Conservation (phyloP, 768 basidiomycete genomes). For the Leccinum disarticulatum region DNA sequence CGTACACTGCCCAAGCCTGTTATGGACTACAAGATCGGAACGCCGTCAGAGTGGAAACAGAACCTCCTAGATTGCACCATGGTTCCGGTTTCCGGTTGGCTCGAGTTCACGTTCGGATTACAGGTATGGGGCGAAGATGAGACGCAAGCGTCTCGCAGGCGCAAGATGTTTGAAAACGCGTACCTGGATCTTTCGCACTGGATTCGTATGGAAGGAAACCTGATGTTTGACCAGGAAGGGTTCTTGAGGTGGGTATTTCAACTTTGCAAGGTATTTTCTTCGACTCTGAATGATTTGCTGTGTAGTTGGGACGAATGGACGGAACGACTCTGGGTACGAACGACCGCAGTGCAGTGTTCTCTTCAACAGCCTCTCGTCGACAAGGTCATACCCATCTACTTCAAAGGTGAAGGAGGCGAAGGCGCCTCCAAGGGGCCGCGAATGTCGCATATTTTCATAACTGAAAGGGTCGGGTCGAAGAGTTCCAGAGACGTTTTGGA, state of each 20-base stretch:
- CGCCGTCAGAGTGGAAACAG: not conserved
- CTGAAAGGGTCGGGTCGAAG: slow-evolving; percentile 3
- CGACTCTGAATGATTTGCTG: not conserved
- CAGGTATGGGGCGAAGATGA: not conserved
- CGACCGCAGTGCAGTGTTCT: slow-evolving; percentile 13
- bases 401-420: not conserved
- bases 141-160: not conserved
- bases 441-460: slow-evolving; percentile 11
- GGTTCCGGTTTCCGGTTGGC: not conserved
- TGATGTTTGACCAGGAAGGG: not conserved
- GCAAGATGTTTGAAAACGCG: slow-evolving; percentile 5
- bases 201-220: slow-evolving; percentile 10
- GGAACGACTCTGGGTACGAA: slow-evolving; percentile 11
- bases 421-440: not conserved
- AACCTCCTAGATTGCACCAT: slow-evolving; percentile 7
- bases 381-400: slow-evolving; percentile 16
- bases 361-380: slow-evolving; percentile 8
- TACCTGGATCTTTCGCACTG: slow-evolving; percentile 18
- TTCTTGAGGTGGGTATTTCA: not conserved
- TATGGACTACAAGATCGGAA: not conserved
- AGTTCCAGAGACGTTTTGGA: not conserved
- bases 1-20: not conserved
- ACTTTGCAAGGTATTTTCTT: not conserved
- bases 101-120: slow-evolving; percentile 8
- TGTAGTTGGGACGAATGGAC: slow-evolving; percentile 5